A percentile compares a stretch with the other conserved stretches of the same genome.
phyloP scores from a whole-genome alignment of 2,329 filamentous ascomycete species.

The Cercospora brassicicola region DNA sequence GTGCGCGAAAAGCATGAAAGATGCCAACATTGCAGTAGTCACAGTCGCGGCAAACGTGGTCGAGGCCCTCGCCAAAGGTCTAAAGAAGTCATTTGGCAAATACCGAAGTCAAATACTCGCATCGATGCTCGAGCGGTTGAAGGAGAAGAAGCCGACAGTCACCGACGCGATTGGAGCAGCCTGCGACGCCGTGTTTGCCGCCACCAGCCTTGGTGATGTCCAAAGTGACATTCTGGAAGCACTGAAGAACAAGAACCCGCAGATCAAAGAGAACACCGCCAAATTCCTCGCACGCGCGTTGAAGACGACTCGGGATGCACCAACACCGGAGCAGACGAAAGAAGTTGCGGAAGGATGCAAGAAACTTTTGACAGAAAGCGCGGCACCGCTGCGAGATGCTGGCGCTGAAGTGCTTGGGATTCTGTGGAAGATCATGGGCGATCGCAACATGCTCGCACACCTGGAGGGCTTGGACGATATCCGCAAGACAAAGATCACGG shows the following conservation, averaged over 20 bases:
- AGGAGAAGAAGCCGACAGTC: slow-evolving; percentile 92
- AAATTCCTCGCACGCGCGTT: slow-evolving; percentile 89
- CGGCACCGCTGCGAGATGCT: slow-evolving; percentile 78
- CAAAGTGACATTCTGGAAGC: slow-evolving; percentile 87
- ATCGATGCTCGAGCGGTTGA: slow-evolving; percentile 90
- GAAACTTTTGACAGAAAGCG: slow-evolving; percentile 86
- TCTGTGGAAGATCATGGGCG: slow-evolving; percentile 97
- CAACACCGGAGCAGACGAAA: slow-evolving; percentile 78
- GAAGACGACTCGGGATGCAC: slow-evolving; percentile 77
- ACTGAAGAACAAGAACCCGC: slow-evolving; percentile 90
- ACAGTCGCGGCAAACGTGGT: slow-evolving; percentile 91
- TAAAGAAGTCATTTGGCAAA: slow-evolving; percentile 75
- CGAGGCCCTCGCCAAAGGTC: slow-evolving; percentile 80
- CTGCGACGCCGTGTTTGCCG: slow-evolving; percentile 68
- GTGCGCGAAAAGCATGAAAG: slow-evolving; percentile 96
- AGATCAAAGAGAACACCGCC: slow-evolving; percentile 93
- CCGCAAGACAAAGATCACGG: slow-evolving; percentile 91
- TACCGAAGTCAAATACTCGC: slow-evolving; percentile 79
- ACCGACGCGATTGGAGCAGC: slow-evolving; percentile 84
- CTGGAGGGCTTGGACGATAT: slow-evolving; percentile 94
- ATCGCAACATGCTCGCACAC: slow-evolving; percentile 90
- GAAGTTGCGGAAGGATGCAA: slow-evolving; percentile 84
- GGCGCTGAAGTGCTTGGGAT: slow-evolving; percentile 92
- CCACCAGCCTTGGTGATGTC: slow-evolving; percentile 76
- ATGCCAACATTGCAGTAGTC: slow-evolving; percentile 93